A percentile compares a stretch with the other conserved stretches of the same genome.
Conservation (phyloP, 164 flowering plant genomes). For the Stephania cephalantha region DNA sequence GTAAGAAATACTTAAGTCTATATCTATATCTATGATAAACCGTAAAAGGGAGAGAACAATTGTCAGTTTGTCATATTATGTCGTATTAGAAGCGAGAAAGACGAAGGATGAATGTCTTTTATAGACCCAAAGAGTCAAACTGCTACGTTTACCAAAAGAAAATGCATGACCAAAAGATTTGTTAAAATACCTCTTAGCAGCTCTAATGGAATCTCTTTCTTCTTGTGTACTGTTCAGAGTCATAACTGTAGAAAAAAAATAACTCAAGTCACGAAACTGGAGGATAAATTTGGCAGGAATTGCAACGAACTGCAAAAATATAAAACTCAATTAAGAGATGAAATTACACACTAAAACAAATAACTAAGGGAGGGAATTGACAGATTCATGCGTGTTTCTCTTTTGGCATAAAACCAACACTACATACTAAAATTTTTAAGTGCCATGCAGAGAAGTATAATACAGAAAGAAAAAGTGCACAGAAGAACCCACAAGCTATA, state of each 20-base stretch:
- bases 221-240: constrained; percentile 46
- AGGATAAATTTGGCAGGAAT: background rate
- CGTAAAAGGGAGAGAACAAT: background rate
- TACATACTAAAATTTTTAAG: background rate
- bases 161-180: background rate
- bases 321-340: background rate
- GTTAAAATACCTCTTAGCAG: constrained; percentile 37
- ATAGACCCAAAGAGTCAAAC: background rate
- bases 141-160: background rate
- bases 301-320: background rate
- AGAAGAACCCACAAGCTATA: background rate
- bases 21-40: background rate
- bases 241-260: constrained; percentile 25
- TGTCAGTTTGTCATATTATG: background rate
- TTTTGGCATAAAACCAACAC: background rate
- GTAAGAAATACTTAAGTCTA: background rate
- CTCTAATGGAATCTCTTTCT: constrained; percentile 37
- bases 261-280: background rate
- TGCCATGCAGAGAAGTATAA: background rate
- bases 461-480: background rate
- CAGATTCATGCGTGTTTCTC: background rate
- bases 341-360: background rate
- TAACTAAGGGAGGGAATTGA: background rate
- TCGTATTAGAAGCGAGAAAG: background rate
- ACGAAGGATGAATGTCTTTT: background rate